Base-by-base conservation (phyloP, 2,329 filamentous ascomycete genomes). In the Neofusicoccum ribis region DNA sequence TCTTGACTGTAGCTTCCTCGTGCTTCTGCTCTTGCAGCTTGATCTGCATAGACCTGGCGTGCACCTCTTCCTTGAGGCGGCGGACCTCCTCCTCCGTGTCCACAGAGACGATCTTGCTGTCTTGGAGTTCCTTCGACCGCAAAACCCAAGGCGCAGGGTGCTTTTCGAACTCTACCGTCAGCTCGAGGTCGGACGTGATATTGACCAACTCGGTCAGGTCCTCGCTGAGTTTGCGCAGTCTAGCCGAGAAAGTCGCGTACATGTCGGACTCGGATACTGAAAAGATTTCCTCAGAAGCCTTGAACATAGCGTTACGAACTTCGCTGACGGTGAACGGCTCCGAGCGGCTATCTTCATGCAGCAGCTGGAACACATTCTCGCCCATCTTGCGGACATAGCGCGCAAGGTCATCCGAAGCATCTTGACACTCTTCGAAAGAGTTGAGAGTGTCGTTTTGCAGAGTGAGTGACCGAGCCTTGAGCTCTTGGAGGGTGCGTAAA, bases 1-100 rank as follows among this genome's bases (percentile, higher is more conserved):
- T 96, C 77, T 95, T 93, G 70, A 97, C 90, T n/a, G 89, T 86
- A 27, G 91, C 86, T 66, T 96, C 94, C 76, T 96, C 93, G 61
- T 96, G 86, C 41, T 89, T 89, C 74, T 93, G 91, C 69, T 97
- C 92, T 47, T 79, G 78, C 64, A 78, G 72, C 65, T 75, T 78
- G 44, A 85, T 75, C 65, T 81, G 75, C 17, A 79, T 74, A 3
- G 91, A 89, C 20, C 90, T 88, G 72, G 94, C 91, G 69, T 89
- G 88, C 69, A 95, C 86, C 69, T 94, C 90, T 62, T 93, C 91
- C 71, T 89, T 92, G 65, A 97, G 82, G 20, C 89, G 88, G 6
- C 90, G 87, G 63, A 97, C 85, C 75, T 97, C 91, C 72, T 94
- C 91, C 73, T 97, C 92, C 0, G 90, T 88, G 72, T 97, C 92